Evolutionary conservation across 768 basidiomycete genomes (phyloP).

Genomic region (Pleurotus giganteus): DNA sequence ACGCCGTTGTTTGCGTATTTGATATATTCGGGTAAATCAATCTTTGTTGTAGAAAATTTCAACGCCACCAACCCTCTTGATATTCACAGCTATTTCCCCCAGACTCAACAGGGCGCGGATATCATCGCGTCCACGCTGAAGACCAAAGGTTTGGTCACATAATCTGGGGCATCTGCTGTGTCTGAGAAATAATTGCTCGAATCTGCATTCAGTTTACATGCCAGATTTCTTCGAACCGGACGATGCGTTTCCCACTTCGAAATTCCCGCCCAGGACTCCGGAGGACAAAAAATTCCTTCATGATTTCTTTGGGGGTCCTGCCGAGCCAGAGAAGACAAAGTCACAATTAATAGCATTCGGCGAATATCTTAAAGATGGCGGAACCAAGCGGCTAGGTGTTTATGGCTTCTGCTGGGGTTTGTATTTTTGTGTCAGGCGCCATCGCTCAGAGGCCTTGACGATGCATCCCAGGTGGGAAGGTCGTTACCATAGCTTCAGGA

Average conservation of each 20-base stretch:
- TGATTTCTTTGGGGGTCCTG: conserved; percentile 55
- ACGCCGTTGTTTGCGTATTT: conserved; percentile 55
- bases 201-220: conserved; percentile 56
- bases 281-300: conserved; percentile 51
- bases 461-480: conserved; percentile 43
- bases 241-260: conserved; percentile 43
- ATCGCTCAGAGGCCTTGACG: neutral
- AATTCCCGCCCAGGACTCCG: conserved; percentile 54
- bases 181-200: too few relatives aligned
- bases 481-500: conserved; percentile 38
- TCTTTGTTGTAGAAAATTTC: neutral
- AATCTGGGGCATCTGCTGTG: neutral
- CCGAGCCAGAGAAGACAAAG: conserved; percentile 38
- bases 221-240: conserved; percentile 65
- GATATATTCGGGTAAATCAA: conserved; percentile 58
- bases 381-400: conserved; percentile 42
- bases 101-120: conserved; percentile 66
- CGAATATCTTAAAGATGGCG: conserved; percentile 37
- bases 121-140: conserved; percentile 52
- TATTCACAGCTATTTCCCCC: conserved; percentile 47
- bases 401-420: conserved; percentile 61
- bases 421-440: conserved; percentile 9
- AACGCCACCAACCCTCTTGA: neutral
- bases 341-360: conserved; percentile 42
- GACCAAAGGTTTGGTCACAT: conserved; percentile 25